Evolutionary conservation across 2,329 filamentous ascomycete genomes (phyloP), one percentile per base, ranked within the genome.

Genomic region (Diaporthe helianthi): DNA sequence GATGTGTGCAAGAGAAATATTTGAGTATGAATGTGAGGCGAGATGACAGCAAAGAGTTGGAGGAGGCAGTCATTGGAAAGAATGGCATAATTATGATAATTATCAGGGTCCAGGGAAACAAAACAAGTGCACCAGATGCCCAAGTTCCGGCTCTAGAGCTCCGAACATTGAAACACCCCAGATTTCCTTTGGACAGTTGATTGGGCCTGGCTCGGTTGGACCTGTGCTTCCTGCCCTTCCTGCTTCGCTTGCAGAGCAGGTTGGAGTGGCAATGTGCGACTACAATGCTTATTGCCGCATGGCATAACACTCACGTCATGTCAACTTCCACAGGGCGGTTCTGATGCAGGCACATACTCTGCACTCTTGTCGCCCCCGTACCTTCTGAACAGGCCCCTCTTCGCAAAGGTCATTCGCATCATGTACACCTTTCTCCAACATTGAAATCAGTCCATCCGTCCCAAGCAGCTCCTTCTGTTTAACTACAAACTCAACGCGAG

Each of bases 281-380:
- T 22, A 22, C 12, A 12, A 36, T 53, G 6, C 5, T 46, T 7
- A 3, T 1, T 19, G n/a, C n/a, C n/a, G n/a, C n/a, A 63, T 49
- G 58, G 13, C 44, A 63, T 49, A 63, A 63, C 58, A 7, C 3
- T 12, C 29, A 63, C 58, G 58, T 63, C 58, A 63, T 63, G 58
- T 29, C 58, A 17, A 63, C 58, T n/a, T 63, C 29, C 44, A 63
- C 15, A 24, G 26, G 58, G 29, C 31, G 41, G 49, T 12, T 31
- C 58, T 33, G 3, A 31, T 19, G 22, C 33, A 41, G 53, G 12
- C 4, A 15, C 19, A 12, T 3, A 12, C 12, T 13, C 4, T 15
- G 2, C 26, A 4, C 38, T 2, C 5, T 44, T 4, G 22, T 13
- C 19, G 7, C 17, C 15, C 24, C 46, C 19, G 22, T 2, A 19